Evolutionary conservation across 371 early-diverging fungal species (phyloP).

Genomic region (Synchytrium microbalum): DNA sequence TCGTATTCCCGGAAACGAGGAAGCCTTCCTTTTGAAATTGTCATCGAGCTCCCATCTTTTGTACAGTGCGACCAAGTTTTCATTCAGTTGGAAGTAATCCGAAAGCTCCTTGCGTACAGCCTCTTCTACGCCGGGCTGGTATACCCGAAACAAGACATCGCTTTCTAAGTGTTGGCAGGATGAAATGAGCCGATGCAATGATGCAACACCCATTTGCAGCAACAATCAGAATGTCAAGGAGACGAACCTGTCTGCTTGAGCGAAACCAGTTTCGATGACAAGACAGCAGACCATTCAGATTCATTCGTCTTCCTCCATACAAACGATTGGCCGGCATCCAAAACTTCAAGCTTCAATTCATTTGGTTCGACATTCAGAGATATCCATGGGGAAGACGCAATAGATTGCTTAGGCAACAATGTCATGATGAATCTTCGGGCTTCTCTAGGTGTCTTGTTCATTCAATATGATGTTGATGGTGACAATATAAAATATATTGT

Average conservation of each 20-base stretch:
- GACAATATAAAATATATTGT: too few relatives aligned
- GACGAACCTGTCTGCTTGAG: constrained; percentile 24
- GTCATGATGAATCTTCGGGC: too few relatives aligned
- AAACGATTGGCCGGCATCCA: constrained; percentile 69
- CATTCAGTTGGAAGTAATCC: constrained; percentile 75
- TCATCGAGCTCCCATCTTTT: constrained; percentile 59
- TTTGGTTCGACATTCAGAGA: background rate
- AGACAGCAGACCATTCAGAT: constrained; percentile 2
- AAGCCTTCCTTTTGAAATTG: constrained; percentile 54
- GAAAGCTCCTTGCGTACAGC: constrained; percentile 17
- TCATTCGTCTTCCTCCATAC: constrained; percentile 51
- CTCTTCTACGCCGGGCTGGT: background rate
- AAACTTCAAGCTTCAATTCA: background rate
- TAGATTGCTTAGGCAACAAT: too few relatives aligned
- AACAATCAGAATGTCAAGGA: too few relatives aligned
- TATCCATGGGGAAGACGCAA: background rate
- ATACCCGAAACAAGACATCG: background rate
- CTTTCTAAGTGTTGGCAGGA: background rate
- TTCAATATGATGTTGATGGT: too few relatives aligned
- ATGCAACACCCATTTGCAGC: too few relatives aligned
- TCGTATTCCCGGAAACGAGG: constrained; percentile 62
- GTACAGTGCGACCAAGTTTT: constrained; percentile 53
- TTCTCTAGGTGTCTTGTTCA: too few relatives aligned
- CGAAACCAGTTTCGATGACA: background rate
- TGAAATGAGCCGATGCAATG: too few relatives aligned